Conservation (phyloP, 345 rosid species). For the Moricandia moricandioides region DNA sequence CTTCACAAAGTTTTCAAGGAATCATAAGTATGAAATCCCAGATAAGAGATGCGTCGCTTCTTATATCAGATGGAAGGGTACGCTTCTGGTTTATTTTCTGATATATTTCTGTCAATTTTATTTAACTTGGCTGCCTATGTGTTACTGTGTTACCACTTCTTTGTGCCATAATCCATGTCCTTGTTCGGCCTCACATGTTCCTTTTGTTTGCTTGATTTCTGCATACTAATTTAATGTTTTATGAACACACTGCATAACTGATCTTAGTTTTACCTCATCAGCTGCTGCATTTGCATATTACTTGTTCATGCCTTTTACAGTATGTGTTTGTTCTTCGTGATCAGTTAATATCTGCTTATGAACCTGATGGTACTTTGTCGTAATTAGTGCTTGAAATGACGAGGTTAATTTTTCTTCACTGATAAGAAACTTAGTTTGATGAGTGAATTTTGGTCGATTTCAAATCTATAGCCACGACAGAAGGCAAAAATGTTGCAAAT, state of each 20-base stretch:
- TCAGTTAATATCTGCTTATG: background rate
- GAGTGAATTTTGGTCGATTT: too few species aligned
- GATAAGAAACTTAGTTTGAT: too few species aligned
- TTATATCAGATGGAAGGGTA: conserved; percentile 92
- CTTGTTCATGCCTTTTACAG: conserved; percentile 1
- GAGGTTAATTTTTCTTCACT: too few species aligned
- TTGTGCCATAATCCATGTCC: conserved; percentile 16
- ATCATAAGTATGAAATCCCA: conserved; percentile 46
- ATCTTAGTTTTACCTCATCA: background rate
- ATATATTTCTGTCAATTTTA: conserved; percentile 5
- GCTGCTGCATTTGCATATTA: conserved; percentile 6
- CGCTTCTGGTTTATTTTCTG: conserved; percentile 20
- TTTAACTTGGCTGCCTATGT: background rate
- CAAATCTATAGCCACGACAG: too few species aligned
- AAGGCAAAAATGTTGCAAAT: too few species aligned
- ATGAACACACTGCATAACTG: conserved; percentile 2
- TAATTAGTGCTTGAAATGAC: too few species aligned
- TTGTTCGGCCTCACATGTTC: conserved; percentile 3
- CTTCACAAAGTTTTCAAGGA: conserved; percentile 50
- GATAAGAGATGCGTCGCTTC: conserved; percentile 60
- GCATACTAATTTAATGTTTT: conserved; percentile 9
- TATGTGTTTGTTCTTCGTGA: background rate
- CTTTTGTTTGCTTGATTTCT: conserved; percentile 13
- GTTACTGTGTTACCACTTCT: conserved; percentile 11
- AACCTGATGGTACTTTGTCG: background rate